Evolutionary conservation across 2,329 filamentous ascomycete species (phyloP).

Genomic region (Aspergillus intermedius): DNA sequence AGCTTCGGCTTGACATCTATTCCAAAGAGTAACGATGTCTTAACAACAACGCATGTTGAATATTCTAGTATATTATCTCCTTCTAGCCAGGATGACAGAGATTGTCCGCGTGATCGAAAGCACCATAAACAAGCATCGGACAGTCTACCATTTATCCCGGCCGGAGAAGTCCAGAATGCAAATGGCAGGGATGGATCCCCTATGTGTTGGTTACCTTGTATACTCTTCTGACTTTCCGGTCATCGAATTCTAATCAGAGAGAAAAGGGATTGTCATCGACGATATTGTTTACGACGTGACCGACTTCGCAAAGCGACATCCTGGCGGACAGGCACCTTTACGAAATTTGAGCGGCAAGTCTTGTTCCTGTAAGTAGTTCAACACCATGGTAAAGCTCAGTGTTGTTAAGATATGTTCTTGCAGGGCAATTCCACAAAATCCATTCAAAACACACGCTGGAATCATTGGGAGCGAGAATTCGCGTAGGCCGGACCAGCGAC

Average conservation of each 20-base stretch:
- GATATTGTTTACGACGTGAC: constrained; percentile 1
- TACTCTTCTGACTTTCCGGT: not conserved
- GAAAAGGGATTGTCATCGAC: not conserved
- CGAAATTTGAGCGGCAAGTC: not conserved
- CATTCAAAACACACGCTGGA: not conserved
- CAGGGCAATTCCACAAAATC: constrained; percentile 1
- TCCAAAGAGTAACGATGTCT: not conserved
- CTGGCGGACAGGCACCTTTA: not conserved
- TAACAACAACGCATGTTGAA: not conserved
- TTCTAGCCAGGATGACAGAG: not conserved
- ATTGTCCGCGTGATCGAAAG: not conserved
- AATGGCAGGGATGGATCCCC: not conserved
- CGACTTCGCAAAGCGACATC: not conserved
- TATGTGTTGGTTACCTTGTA: not conserved
- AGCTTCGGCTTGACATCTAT: not conserved
- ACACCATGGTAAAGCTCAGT: not conserved
- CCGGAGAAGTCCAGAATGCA: not conserved
- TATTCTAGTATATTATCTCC: not conserved
- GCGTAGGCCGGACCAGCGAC: not conserved
- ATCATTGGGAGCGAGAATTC: not conserved
- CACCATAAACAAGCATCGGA: not conserved
- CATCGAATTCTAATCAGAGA: not conserved
- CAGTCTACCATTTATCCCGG: not conserved
- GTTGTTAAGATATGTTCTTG: not conserved
- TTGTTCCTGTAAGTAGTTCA: not conserved